Percentiles rank a stretch among this genome's conserved stretches.
phyloP scores from a whole-genome alignment of 2,329 filamentous ascomycete genomes.

The Cercospora sojina region DNA sequence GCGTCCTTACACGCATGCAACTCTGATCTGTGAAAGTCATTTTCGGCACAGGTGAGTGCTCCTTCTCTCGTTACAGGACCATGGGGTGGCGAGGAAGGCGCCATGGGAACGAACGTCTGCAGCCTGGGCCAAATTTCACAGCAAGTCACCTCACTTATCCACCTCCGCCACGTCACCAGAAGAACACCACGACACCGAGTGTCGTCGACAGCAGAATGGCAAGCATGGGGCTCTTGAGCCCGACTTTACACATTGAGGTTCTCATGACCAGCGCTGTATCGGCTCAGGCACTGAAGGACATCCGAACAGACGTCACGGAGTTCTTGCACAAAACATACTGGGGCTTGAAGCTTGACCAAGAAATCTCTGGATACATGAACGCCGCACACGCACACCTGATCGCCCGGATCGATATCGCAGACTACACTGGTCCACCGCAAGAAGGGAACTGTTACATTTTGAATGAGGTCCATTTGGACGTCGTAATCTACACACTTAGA shows the following conservation, averaged over 20 bases:
- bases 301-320: conserved; percentile 35
- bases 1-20: background rate
- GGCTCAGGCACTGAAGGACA: background rate
- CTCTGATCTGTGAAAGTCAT: background rate
- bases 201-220: conserved; percentile 15
- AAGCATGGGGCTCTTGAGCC: conserved; percentile 26
- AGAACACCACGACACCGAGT: background rate
- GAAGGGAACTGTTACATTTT: conserved; percentile 32
- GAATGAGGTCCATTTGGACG: conserved; percentile 41
- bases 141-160: background rate
- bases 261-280: conserved; percentile 33
- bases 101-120: background rate
- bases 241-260: conserved; percentile 44
- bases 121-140: background rate
- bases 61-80: background rate
- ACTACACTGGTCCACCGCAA: conserved; percentile 39
- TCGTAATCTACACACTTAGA: conserved; percentile 45
- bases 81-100: background rate
- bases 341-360: conserved; percentile 19
- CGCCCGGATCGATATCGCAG: conserved; percentile 41
- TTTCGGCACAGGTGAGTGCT: background rate
- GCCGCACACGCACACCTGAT: conserved; percentile 35
- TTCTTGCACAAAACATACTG: conserved; percentile 32
- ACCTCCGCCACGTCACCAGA: background rate
- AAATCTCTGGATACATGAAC: conserved; percentile 24